Evolutionary conservation across 2,329 filamentous ascomycete genomes (phyloP).

Genomic region (Coniella vitis): DNA sequence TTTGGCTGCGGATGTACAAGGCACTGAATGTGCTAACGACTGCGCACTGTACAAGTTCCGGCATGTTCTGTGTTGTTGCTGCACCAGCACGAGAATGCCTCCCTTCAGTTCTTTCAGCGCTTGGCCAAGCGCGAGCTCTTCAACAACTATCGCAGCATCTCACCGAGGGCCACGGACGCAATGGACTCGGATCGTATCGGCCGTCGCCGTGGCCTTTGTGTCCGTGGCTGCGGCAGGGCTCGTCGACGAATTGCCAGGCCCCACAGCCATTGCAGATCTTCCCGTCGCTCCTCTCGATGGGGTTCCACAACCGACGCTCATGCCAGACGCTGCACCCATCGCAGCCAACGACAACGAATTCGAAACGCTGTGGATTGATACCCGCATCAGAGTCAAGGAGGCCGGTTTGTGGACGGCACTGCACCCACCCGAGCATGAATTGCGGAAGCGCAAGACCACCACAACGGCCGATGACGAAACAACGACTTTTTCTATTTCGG

Average conservation of each 20-base stretch:
- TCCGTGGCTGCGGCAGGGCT: conserved; percentile 22
- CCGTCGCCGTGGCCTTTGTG: conserved; percentile 20
- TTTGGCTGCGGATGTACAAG: too few relatives aligned
- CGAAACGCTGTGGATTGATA: conserved; percentile 31
- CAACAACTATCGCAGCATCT: background rate
- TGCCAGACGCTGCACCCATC: conserved; percentile 21
- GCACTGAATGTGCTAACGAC: conserved; percentile 17
- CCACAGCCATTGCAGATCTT: conserved; percentile 22
- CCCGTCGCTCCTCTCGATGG: background rate
- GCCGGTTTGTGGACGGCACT: conserved; percentile 32
- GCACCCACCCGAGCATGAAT: conserved; percentile 26
- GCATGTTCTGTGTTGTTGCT: conserved; percentile 19
- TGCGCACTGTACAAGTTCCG: conserved; percentile 22
- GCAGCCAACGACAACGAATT: conserved; percentile 15
- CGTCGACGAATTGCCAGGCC: conserved; percentile 16
- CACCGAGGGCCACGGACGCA: conserved; percentile 20
- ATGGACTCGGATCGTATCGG: conserved; percentile 20
- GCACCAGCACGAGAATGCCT: conserved; percentile 23
- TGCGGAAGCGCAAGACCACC: conserved; percentile 16
- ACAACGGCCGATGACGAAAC: conserved; percentile 7
- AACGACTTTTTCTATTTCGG: conserved; percentile 14
- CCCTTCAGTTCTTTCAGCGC: conserved; percentile 10
- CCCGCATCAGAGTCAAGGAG: conserved; percentile 26
- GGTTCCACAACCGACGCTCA: conserved; percentile 5
- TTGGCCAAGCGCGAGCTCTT: conserved; percentile 1